A percentile compares a stretch with the other conserved stretches of the same genome.
Evolutionary conservation across 179 eudicot species (phyloP).

Genomic region (Actinidia arguta): DNA sequence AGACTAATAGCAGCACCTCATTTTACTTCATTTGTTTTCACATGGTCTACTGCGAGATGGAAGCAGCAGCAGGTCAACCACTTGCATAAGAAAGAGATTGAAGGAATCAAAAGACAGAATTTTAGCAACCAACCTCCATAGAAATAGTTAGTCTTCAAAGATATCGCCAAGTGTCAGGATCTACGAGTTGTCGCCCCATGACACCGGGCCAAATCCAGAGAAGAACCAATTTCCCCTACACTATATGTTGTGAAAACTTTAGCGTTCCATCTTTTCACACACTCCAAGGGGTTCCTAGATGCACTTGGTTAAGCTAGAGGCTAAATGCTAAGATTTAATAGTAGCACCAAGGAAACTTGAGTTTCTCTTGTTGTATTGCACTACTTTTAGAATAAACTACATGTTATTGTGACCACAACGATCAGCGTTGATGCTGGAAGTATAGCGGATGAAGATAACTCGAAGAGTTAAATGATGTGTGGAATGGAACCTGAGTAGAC

Average conservation of each 20-base stretch:
- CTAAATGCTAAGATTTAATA: background rate
- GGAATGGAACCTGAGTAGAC: too few relatives aligned
- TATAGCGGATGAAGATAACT: too few relatives aligned
- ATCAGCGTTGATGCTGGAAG: too few relatives aligned
- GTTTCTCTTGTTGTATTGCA: background rate
- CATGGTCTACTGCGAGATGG: background rate
- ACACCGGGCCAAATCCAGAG: too few relatives aligned
- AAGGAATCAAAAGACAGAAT: background rate
- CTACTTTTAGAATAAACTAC: background rate
- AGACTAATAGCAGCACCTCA: background rate
- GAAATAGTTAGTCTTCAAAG: background rate
- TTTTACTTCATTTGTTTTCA: background rate
- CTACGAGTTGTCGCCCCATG: too few relatives aligned
- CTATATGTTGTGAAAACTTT: too few relatives aligned
- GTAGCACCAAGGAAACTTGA: conserved; percentile 11
- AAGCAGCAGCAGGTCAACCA: background rate
- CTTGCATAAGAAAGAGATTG: background rate
- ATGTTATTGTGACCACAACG: background rate
- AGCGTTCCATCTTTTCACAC: background rate
- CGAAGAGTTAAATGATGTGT: too few relatives aligned
- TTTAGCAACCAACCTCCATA: background rate
- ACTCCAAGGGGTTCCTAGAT: background rate
- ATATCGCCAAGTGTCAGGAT: too few relatives aligned
- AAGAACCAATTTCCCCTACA: background rate
- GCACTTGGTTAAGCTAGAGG: background rate